Conservation (phyloP, 2,329 filamentous ascomycete species). For the Paraphoma sp. region DNA sequence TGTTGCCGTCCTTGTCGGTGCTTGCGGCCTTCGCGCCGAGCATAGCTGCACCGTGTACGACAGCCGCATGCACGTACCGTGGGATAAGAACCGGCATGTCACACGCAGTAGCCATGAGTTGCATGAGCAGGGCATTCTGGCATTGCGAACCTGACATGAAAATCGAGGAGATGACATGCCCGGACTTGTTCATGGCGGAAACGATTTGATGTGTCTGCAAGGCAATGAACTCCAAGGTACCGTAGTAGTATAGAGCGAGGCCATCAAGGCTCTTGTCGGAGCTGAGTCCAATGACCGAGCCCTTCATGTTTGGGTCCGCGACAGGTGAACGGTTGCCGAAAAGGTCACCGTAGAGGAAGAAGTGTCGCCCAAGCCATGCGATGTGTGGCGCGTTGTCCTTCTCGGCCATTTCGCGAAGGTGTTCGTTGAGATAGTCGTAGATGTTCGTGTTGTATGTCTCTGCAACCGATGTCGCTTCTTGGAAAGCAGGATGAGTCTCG, state of each 20-base stretch:
- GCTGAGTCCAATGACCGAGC: constrained; percentile 83
- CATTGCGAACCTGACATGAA: constrained; percentile 99
- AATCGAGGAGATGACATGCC: constrained; percentile 87
- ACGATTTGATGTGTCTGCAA: constrained; percentile 96
- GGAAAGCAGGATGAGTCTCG: constrained; percentile 91
- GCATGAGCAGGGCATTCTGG: constrained; percentile 92
- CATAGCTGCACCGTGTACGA: constrained; percentile 98
- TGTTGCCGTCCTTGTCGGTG: constrained; percentile 75
- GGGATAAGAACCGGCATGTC: constrained; percentile 93
- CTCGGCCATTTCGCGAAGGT: constrained; percentile 77
- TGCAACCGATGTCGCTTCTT: constrained; percentile 78
- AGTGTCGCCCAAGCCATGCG: constrained; percentile 86
- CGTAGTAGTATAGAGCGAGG: constrained; percentile 91
- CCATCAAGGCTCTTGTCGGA: constrained; percentile 87
- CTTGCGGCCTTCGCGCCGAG: constrained; percentile 96
- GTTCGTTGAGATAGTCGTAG: constrained; percentile 92
- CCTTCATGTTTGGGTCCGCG: constrained; percentile 91
- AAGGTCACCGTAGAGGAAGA: constrained; percentile 98
- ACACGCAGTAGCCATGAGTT: constrained; percentile 87
- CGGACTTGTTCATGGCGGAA: constrained; percentile 88
- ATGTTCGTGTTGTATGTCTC: constrained; percentile 86
- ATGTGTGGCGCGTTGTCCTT: constrained; percentile 75
- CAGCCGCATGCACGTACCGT: constrained; percentile 90
- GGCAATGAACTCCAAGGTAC: constrained; percentile 96
- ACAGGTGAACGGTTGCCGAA: constrained; percentile 97